phyloP scores from a whole-genome alignment of 345 rosid species.

The Pelargonium nanum region DNA sequence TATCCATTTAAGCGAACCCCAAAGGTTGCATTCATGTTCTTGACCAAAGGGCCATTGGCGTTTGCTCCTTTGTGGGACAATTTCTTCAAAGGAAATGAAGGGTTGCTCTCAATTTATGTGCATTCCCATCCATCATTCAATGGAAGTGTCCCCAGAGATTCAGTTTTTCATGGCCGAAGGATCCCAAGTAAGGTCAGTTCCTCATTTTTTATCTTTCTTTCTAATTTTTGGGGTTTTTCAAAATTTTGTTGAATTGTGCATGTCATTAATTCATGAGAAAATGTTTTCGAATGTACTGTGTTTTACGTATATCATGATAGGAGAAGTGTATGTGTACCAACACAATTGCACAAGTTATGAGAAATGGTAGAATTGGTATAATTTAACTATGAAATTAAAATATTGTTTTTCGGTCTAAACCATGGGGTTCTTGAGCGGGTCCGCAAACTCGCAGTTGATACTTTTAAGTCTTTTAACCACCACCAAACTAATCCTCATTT shows the following conservation, averaged over 20 bases:
- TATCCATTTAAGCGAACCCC: constrained; percentile 37
- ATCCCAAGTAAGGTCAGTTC: constrained; percentile 53
- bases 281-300: too few relatives aligned
- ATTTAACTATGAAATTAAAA: too few relatives aligned
- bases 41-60: constrained; percentile 60
- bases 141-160: constrained; percentile 21
- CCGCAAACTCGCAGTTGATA: too few relatives aligned
- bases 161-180: constrained; percentile 49
- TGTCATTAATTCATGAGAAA: too few relatives aligned
- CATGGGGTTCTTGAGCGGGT: too few relatives aligned
- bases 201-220: neutral
- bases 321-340: too few relatives aligned
- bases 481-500: too few relatives aligned
- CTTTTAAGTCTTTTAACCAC: too few relatives aligned
- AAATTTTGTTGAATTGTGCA: neutral
- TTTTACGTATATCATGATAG: too few relatives aligned
- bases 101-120: constrained; percentile 51
- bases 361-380: too few relatives aligned
- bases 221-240: neutral
- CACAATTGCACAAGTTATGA: too few relatives aligned
- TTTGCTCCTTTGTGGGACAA: constrained; percentile 79
- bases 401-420: too few relatives aligned
- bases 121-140: constrained; percentile 57
- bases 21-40: constrained; percentile 73
- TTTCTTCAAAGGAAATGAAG: constrained; percentile 63